phyloP scores from a whole-genome alignment of 164 flowering plant genomes.

The Berberis thunbergii region DNA sequence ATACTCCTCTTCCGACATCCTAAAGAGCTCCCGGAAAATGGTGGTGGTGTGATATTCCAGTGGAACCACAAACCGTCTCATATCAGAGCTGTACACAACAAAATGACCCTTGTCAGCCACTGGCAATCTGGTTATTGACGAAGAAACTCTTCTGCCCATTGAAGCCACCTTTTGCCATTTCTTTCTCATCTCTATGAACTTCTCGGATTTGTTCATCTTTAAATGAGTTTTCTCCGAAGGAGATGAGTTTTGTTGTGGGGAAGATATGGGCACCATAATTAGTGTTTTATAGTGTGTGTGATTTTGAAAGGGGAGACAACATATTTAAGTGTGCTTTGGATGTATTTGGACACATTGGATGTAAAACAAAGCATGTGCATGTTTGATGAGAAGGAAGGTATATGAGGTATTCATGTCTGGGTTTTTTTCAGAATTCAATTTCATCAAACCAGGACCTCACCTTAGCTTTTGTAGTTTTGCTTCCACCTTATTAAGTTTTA shows the following conservation, averaged over 20 bases:
- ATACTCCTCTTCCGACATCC: conserved; percentile 18
- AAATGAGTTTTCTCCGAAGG: too few species aligned
- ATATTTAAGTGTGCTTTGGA: conserved; percentile 1
- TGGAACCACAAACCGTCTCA: conserved; percentile 12
- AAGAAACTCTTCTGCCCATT: background rate
- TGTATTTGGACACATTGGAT: conserved; percentile 2
- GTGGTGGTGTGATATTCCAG: conserved; percentile 7
- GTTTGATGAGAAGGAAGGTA: background rate
- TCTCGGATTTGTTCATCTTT: conserved; percentile 6
- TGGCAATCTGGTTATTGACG: background rate
- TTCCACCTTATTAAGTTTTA: too few species aligned
- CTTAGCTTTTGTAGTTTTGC: too few species aligned
- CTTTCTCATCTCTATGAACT: conserved; percentile 1
- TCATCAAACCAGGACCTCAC: too few species aligned
- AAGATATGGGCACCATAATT: too few species aligned
- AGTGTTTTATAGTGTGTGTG: too few species aligned
- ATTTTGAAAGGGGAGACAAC: background rate
- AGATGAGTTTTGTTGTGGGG: too few species aligned
- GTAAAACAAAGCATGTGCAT: conserved; percentile 1
- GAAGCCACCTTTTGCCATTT: conserved; percentile 5
- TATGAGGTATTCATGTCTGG: conserved; percentile 8
- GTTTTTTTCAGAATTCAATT: background rate
- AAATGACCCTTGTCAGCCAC: conserved; percentile 6
- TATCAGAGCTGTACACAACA: conserved; percentile 8
- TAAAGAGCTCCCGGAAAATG: conserved; percentile 12